Evolutionary conservation across 2,329 filamentous ascomycete species (phyloP).

Genomic region (Botrytis medusae): DNA sequence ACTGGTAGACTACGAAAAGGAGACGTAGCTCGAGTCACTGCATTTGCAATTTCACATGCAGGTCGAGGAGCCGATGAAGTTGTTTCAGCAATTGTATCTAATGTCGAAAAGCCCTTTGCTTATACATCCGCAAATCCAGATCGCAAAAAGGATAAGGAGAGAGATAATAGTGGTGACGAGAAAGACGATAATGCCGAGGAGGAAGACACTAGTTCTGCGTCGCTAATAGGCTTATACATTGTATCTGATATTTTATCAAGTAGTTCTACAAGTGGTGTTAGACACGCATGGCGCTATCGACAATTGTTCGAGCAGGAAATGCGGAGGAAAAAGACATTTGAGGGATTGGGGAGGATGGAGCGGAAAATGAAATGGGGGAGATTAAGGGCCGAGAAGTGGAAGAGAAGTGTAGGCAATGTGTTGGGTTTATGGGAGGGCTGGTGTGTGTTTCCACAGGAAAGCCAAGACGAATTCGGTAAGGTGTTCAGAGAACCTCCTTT

Average conservation of each 20-base stretch:
- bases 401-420: conserved; percentile 56
- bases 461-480: conserved; percentile 67
- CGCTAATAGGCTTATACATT: conserved; percentile 78
- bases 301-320: conserved; percentile 63
- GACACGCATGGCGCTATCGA: conserved; percentile 69
- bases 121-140: conserved; percentile 69
- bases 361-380: conserved; percentile 65
- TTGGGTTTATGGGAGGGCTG: conserved; percentile 64
- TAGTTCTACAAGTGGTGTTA: conserved; percentile 60
- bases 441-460: conserved; percentile 72
- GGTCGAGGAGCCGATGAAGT: conserved; percentile 85
- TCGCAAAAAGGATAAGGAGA: conserved; percentile 42
- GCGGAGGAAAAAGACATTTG: conserved; percentile 59
- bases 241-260: conserved; percentile 68
- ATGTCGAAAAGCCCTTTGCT: conserved; percentile 74
- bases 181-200: conserved; percentile 47
- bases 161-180: conserved; percentile 40
- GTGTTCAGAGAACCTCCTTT: conserved; percentile 71
- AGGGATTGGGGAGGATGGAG: conserved; percentile 62
- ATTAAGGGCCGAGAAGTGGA: conserved; percentile 65
- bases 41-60: conserved; percentile 86
- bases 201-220: conserved; percentile 68
- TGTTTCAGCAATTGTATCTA: conserved; percentile 82
- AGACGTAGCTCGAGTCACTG: conserved; percentile 80
- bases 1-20: conserved; percentile 75